Base-by-base conservation (phyloP, 1,284 basidiomycete species). In the Malassezia slooffiae region DNA sequence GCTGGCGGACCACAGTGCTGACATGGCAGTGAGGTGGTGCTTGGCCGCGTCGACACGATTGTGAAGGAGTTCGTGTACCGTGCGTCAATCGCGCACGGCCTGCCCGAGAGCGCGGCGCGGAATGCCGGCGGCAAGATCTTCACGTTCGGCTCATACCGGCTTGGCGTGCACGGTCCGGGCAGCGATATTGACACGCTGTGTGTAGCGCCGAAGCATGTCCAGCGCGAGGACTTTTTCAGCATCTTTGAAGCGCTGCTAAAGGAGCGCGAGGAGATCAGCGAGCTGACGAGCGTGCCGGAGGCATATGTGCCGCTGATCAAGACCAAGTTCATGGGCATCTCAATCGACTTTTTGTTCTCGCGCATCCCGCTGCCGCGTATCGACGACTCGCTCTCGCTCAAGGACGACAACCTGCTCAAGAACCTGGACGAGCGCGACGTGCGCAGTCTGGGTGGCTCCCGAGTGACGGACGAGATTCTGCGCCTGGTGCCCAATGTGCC, bases 111-210 rank as follows among this genome's bases (percentile, higher is more conserved):
- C 34, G 81, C 85, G 2, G 88, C 89, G 13, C 79, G 73, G 38
- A 79, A 82, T 41, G 85, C 90, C 5, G 93, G 91, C 46, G 93
- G 91, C 54, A 91, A 96, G 74, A 96, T 99, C 69, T 99, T 90
- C 71, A 96, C 93, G 3, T 99, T 95, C 70, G 91, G 93, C 28
- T 93, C 89, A 39, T 62, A 66, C 35, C 58, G 62, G 24, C 75
- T 99, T 32, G 91, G 91, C 45, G 91, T 97, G 12, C 93, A 97
- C 71, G 87, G 87, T 11, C 91, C 93, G 26, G 86, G 88, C 8
- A 79, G 83, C 34, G 91, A 97, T 79, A 96, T 99, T 70, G 91
- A 99, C 74, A 96, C 90, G n/a, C 76, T 99, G 26, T 89, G 89
- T 70, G 91, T 97, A 21, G 93, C 93, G 22, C 91, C 91, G 5